These are phyloP conservation scores for Verticillium albo-atrum DNA, from an alignment of 2,329 filamentous ascomycete genomes.

Conservation along the genomic window DNA sequence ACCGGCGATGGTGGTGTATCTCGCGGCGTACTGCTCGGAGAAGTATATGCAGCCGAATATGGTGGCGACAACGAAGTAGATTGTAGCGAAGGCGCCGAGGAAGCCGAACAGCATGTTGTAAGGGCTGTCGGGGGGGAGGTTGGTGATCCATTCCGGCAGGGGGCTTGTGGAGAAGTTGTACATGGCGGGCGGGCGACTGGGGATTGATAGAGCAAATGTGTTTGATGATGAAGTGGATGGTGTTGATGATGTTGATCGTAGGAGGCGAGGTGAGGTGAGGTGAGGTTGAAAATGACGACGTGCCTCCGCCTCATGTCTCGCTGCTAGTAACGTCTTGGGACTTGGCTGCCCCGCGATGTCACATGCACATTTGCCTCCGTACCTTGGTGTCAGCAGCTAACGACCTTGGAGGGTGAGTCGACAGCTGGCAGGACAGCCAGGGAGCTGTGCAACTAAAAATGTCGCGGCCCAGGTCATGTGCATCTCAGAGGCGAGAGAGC, in stretches of 20 bases:
- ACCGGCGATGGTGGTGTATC: neutral
- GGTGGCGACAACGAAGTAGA: neutral
- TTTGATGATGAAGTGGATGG: neutral
- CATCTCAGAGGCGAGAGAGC: neutral
- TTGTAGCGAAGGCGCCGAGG: neutral
- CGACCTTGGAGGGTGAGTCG: neutral
- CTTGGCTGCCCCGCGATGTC: neutral
- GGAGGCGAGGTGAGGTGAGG: neutral
- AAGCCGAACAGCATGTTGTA: neutral
- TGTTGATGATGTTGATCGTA: neutral
- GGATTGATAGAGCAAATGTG: neutral
- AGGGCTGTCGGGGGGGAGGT: neutral
- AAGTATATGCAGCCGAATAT: neutral
- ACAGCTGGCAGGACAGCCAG: neutral
- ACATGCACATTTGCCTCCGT: neutral
- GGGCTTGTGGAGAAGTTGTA: neutral
- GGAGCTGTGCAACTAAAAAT: neutral
- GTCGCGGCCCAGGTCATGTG: neutral
- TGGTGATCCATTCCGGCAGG: neutral
- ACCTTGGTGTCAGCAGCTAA: neutral
- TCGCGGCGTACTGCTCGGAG: neutral
- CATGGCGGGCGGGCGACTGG: neutral
- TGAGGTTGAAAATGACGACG: neutral
- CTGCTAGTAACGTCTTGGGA: neutral
- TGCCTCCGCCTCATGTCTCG: neutral